Base-by-base conservation (phyloP, 129 eudicot species). In the Lactuca saligna region DNA sequence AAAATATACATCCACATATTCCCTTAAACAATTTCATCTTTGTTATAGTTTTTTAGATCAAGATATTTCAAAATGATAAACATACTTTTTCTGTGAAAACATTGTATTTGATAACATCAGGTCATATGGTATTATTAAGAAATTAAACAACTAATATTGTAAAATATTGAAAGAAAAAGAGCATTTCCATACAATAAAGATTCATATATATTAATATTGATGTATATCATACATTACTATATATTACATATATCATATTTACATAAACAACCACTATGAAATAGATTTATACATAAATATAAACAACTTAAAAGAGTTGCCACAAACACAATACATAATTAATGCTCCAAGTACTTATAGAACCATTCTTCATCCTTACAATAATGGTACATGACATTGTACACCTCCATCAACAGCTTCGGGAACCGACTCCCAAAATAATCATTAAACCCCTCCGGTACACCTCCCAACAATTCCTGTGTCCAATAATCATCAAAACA, bases 361-460 rank as follows among this genome's bases (percentile, higher is more conserved):
- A 89, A 83, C 86, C 89, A 77, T 48, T 81, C 87, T 50, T 93
- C 98, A 48, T 74, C 71, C 57, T 75, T 84, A 80, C 97, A 93
- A 75, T 81, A 71, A 65, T 53, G 73, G 48, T 67, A 38, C 87
- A 85, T 78, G 46, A 89, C 96, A 35, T 83, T 85, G 79, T 93
- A 89, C 65, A 93, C 98, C 83, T 93, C 90, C 33, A 93, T 89
- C 73, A 93, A 66, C 55, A 93, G 80, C 34, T 82, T 81, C 0
- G 96, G 98, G 42, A 89, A 93, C 76, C 97, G 84, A 72, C 78
- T 81, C 16, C 63, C 83, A 57, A 93, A 93, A 70, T 93, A 93
- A 17, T 70, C 78, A 59, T 93, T 87, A 76, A 84, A 93, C 62
- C 97, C 95, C 66, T 89, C 90, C 3, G 97, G 95, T 14, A 93